These are phyloP conservation scores for Petasospora fabianii DNA, from an alignment of 1,139 yeast species.

Conservation along the genomic window DNA sequence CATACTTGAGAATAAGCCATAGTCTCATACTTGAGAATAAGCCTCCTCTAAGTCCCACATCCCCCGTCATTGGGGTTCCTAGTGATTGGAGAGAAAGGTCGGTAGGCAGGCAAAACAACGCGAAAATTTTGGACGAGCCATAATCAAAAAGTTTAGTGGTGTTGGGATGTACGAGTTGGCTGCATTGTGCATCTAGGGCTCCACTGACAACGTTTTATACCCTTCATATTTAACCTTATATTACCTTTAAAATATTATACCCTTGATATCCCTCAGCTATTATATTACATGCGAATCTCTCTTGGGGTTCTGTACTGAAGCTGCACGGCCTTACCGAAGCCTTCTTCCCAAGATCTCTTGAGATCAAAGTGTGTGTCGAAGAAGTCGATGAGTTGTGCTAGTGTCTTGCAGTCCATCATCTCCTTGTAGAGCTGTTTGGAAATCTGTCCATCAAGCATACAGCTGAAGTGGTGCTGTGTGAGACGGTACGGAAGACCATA, in stretches of 20 bases:
- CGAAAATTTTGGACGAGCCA: too few species aligned
- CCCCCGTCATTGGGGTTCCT: too few species aligned
- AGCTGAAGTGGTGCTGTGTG: slow-evolving; percentile 81
- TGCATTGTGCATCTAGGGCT: too few species aligned
- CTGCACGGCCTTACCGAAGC: slow-evolving; percentile 58
- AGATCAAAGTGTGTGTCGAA: slow-evolving; percentile 67
- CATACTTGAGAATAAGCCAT: neutral
- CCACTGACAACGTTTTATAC: neutral
- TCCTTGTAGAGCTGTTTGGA: slow-evolving; percentile 53
- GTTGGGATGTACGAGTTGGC: too few species aligned
- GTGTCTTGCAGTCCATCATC: slow-evolving; percentile 56
- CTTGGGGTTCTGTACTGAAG: slow-evolving; percentile 49
- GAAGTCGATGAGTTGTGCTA: slow-evolving; percentile 75
- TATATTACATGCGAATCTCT: slow-evolving; percentile 31
- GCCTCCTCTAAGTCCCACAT: too few species aligned
- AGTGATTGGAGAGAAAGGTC: too few species aligned
- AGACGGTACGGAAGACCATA: slow-evolving; percentile 84
- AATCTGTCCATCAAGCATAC: slow-evolving; percentile 71
- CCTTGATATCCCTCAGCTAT: neutral
- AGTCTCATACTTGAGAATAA: neutral
- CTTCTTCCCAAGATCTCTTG: slow-evolving; percentile 60
- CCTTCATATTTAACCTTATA: neutral
- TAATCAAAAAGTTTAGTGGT: too few species aligned
- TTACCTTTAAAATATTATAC: neutral
- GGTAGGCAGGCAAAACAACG: too few species aligned